Conservation (phyloP, 2,329 filamentous ascomycete species). For the Alternaria ethzedia region DNA sequence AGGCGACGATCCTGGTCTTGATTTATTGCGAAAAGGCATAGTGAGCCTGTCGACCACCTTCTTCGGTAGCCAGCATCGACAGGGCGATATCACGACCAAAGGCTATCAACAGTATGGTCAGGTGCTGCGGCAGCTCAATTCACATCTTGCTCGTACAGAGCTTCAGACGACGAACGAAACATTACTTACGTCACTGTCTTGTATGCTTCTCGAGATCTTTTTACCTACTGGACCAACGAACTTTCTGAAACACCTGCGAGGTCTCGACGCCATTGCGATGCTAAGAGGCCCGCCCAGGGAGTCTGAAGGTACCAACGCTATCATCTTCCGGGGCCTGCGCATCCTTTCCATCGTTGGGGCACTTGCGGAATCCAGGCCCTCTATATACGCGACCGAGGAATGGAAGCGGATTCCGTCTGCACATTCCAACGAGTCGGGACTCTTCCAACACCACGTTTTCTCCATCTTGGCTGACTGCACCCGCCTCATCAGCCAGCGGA, state of each 20-base stretch:
- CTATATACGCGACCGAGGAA: slow-evolving; percentile 28
- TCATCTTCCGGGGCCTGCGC: slow-evolving; percentile 28
- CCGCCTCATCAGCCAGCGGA: slow-evolving; percentile 19
- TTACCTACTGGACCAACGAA: slow-evolving; percentile 34
- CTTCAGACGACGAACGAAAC: slow-evolving; percentile 33
- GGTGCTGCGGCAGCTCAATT: slow-evolving; percentile 33
- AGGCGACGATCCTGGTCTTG: slow-evolving; percentile 17
- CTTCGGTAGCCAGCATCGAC: slow-evolving; percentile 35
- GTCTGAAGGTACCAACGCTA: slow-evolving; percentile 10
- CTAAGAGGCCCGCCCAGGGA: slow-evolving; percentile 29
- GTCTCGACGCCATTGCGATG: slow-evolving; percentile 36
- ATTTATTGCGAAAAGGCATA: slow-evolving; percentile 29
- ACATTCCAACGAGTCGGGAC: slow-evolving; percentile 12
- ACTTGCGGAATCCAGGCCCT: slow-evolving; percentile 23
- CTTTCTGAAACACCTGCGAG: slow-evolving; percentile 36
- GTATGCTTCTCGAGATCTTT: slow-evolving; percentile 38
- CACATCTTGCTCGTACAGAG: slow-evolving; percentile 19
- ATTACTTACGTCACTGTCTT: slow-evolving; percentile 31
- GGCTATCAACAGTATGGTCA: slow-evolving; percentile 34
- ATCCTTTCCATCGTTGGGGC: slow-evolving; percentile 33
- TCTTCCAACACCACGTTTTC: slow-evolving; percentile 29
- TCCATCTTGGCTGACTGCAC: slow-evolving; percentile 34
- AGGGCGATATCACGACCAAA: slow-evolving; percentile 20
- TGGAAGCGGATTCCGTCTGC: slow-evolving; percentile 30
- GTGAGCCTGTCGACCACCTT: slow-evolving; percentile 33